A percentile compares a stretch with the other conserved stretches of the same genome.
phyloP scores from a whole-genome alignment of 768 basidiomycete genomes.

The Lyophyllum atratum region DNA sequence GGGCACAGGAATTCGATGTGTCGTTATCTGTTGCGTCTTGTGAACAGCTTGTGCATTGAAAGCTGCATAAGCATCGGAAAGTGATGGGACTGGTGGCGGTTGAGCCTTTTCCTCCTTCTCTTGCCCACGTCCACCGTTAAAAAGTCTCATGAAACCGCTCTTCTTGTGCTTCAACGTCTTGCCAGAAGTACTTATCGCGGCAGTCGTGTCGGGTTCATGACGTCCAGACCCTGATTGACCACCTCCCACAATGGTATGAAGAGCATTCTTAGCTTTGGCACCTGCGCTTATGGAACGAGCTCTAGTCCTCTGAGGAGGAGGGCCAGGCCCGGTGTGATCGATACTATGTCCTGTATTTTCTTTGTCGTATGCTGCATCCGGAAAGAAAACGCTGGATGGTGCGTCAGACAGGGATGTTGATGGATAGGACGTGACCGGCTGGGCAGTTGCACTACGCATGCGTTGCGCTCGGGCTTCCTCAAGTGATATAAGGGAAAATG shows the following conservation, averaged over 20 bases:
- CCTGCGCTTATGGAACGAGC: constrained; percentile 67
- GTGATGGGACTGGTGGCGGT: constrained; percentile 60
- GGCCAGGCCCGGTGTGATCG: constrained; percentile 25
- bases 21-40: constrained; percentile 28
- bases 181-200: constrained; percentile 6
- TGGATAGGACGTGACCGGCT: constrained; percentile 24
- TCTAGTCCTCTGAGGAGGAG: constrained; percentile 35
- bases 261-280: constrained; percentile 49
- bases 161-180: constrained; percentile 74
- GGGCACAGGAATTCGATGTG: constrained; percentile 44
- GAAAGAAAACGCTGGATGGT: constrained; percentile 30
- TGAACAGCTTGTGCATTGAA: constrained; percentile 24
- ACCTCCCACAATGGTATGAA: constrained; percentile 43
- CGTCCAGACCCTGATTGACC: constrained; percentile 40
- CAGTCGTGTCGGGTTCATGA: constrained; percentile 40
- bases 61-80: constrained; percentile 39
- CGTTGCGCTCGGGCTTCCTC: constrained; percentile 80
- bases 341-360: constrained; percentile 13
- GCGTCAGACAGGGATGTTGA: constrained; percentile 15
- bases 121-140: constrained; percentile 54
- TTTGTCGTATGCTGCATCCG: constrained; percentile 31
- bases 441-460: constrained; percentile 50
- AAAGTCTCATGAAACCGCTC: constrained; percentile 80
- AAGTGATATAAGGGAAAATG: constrained; percentile 70
- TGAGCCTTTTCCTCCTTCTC: constrained; percentile 46